Percentiles rank a stretch among this genome's conserved stretches.
Conservation (phyloP, 208 protist genomes). For the Acanthamoeba culbertsoni region DNA sequence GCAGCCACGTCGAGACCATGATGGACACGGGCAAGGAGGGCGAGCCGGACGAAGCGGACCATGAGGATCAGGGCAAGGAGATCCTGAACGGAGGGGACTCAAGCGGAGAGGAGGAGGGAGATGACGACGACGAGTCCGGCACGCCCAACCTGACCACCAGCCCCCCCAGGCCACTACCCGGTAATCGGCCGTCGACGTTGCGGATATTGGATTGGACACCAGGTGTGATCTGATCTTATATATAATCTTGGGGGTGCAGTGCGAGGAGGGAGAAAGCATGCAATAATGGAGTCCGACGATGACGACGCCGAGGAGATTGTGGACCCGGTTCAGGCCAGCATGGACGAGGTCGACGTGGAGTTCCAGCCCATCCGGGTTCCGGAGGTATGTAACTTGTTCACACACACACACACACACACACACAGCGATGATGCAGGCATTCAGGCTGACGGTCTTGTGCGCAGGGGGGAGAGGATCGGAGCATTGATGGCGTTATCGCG, state of each 20-base stretch:
- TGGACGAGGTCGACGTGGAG: slow-evolving; percentile 47
- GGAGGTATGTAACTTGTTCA: neutral
- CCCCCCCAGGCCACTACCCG: neutral
- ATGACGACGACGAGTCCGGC: neutral
- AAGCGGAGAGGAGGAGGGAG: neutral
- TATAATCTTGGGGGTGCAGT: neutral
- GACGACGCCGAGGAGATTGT: neutral
- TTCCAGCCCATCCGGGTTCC: neutral
- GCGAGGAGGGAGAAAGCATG: neutral
- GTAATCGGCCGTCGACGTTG: neutral
- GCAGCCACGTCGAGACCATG: neutral
- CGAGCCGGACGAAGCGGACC: neutral
- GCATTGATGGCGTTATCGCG: neutral
- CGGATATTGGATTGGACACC: neutral
- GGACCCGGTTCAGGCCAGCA: slow-evolving; percentile 8
- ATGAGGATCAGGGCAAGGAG: neutral
- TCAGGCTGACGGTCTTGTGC: neutral
- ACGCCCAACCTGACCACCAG: neutral
- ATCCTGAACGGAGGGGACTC: neutral
- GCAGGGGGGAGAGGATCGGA: neutral
- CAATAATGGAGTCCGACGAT: neutral
- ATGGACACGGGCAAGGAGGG: too few relatives aligned
- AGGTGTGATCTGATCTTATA: neutral
- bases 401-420: neutral
- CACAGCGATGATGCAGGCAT: neutral